Evolutionary conservation across 164 flowering plant genomes (phyloP).

Genomic region (Hamamelis virginiana): DNA sequence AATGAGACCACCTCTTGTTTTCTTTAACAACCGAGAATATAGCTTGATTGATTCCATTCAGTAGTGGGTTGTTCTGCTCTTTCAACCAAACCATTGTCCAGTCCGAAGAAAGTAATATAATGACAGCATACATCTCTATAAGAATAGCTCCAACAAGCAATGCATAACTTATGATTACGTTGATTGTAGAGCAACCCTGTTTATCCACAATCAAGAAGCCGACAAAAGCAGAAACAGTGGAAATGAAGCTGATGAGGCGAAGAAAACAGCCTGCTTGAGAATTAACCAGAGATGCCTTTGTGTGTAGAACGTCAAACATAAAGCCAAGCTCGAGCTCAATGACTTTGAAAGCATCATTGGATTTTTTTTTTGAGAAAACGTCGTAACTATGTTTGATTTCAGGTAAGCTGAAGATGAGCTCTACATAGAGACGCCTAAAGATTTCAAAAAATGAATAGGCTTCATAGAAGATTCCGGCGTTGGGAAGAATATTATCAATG

Average conservation of each 20-base stretch:
- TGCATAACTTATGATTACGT: not conserved
- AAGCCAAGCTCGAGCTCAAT: constrained; percentile 20
- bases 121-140: not conserved
- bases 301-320: constrained; percentile 24
- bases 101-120: constrained; percentile 5
- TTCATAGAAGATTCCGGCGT: too few species aligned
- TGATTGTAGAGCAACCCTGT: not conserved
- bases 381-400: not conserved
- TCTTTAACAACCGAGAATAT: too few species aligned
- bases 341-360: constrained; percentile 9
- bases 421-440: not conserved
- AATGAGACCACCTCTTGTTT: not conserved
- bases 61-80: not conserved
- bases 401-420: not conserved
- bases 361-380: not conserved
- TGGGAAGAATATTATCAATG: too few species aligned
- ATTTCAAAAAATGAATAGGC: not conserved
- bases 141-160: constrained; percentile 9
- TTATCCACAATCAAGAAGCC: not conserved
- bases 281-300: constrained; percentile 15
- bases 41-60: too few species aligned
- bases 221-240: not conserved
- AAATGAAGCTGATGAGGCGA: not conserved
- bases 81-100: not conserved
- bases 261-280: not conserved